A percentile compares a stretch with the other conserved stretches of the same genome.
These are phyloP conservation scores for Caloboletus inedulis DNA, from an alignment of 1,284 basidiomycete genomes.

Conservation along the genomic window DNA sequence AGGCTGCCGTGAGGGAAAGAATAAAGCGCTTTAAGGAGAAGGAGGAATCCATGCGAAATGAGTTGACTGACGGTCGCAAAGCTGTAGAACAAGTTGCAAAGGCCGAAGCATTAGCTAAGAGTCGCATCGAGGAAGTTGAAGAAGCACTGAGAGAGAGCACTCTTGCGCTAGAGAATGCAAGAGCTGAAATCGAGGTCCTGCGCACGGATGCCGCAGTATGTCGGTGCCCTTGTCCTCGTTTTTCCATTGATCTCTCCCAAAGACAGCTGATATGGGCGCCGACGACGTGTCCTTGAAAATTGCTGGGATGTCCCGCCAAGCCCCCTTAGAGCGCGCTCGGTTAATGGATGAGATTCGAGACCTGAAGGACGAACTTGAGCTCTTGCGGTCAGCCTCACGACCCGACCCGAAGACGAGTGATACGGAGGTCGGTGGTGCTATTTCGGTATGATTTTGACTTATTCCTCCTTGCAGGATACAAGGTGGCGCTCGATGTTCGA, in stretches of 20 bases:
- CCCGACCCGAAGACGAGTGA: not conserved
- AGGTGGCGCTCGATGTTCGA: constrained; percentile 39
- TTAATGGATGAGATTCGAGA: constrained; percentile 53
- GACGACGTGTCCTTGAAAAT: constrained; percentile 36
- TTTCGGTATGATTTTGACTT: constrained; percentile 20
- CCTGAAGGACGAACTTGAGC: constrained; percentile 48
- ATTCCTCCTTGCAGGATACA: constrained; percentile 19
- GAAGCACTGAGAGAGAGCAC: constrained; percentile 86
- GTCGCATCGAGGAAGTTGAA: constrained; percentile 77
- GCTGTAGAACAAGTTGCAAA: constrained; percentile 63
- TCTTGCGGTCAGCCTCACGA: constrained; percentile 29
- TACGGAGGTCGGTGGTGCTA: constrained; percentile 15
- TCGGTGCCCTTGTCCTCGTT: constrained; percentile 9
- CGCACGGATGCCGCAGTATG: constrained; percentile 75
- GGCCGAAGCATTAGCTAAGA: constrained; percentile 59
- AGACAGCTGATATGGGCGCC: constrained; percentile 28
- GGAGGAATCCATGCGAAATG: constrained; percentile 69
- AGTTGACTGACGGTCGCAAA: constrained; percentile 59
- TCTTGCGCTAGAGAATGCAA: constrained; percentile 86
- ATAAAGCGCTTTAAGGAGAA: constrained; percentile 73
- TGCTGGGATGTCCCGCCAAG: constrained; percentile 40
- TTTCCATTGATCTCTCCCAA: constrained; percentile 10
- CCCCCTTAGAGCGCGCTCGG: constrained; percentile 42
- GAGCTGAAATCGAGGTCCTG: constrained; percentile 85
- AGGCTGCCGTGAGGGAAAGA: constrained; percentile 60